phyloP scores from a whole-genome alignment of 352 stramenopile species.

The Phytophthora ramorum region DNA sequence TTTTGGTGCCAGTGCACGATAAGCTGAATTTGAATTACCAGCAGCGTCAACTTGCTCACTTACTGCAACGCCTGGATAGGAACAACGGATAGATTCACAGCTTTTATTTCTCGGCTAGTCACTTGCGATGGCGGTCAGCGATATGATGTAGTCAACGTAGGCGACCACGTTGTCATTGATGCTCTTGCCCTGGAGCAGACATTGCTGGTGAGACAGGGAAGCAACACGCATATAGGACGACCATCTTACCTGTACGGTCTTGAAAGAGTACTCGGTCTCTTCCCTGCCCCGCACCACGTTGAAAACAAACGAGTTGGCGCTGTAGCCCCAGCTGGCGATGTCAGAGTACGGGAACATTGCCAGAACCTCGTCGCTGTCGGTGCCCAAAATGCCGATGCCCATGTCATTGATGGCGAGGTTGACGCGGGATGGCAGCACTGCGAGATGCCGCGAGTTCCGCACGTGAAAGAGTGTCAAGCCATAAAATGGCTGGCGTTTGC shows the following conservation, averaged over 20 bases:
- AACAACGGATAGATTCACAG: neutral
- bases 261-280: constrained; percentile 60
- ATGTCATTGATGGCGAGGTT: constrained; percentile 73
- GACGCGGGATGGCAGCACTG: constrained; percentile 54
- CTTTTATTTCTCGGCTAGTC: constrained; percentile 11
- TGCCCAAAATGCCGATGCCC: constrained; percentile 65
- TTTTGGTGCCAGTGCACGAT: constrained; percentile 75
- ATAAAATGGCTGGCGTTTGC: constrained; percentile 69
- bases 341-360: constrained; percentile 71
- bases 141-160: constrained; percentile 64
- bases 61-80: neutral
- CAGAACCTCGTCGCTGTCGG: constrained; percentile 64
- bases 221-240: neutral
- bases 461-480: constrained; percentile 75
- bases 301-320: constrained; percentile 81
- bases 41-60: neutral
- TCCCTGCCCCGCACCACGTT: constrained; percentile 44
- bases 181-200: constrained; percentile 44
- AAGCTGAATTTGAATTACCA: constrained; percentile 36
- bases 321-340: constrained; percentile 85
- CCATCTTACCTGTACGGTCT: constrained; percentile 45
- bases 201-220: constrained; percentile 4
- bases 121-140: constrained; percentile 21
- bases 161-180: constrained; percentile 64
- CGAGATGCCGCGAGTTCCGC: constrained; percentile 53